A percentile compares a stretch with the other conserved stretches of the same genome.
These are phyloP conservation scores for Cinnamomum micranthum DNA, from an alignment of 164 flowering plant species.

Conservation along the genomic window DNA sequence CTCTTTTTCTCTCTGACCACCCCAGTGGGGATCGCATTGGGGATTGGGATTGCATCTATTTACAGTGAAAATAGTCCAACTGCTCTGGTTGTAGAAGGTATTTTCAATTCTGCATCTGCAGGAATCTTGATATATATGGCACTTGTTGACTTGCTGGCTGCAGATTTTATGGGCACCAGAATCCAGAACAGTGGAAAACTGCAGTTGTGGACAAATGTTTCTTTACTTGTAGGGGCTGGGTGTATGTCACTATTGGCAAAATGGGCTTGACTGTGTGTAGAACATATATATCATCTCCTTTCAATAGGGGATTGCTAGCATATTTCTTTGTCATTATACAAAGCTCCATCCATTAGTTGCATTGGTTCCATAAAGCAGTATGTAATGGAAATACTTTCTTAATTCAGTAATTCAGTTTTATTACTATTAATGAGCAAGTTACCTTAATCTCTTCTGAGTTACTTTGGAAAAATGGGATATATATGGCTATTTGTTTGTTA, in stretches of 20 bases:
- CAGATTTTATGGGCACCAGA: constrained; percentile 36
- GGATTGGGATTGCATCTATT: constrained; percentile 26
- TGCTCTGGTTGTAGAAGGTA: constrained; percentile 38
- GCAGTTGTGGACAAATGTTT: constrained; percentile 19
- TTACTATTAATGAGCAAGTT: not conserved
- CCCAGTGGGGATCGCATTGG: constrained; percentile 41
- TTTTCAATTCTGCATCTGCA: constrained; percentile 38
- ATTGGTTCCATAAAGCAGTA: too few relatives aligned
- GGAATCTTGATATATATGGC: constrained; percentile 49
- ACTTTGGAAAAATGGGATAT: not conserved
- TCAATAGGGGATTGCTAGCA: not conserved
- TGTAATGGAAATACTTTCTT: too few relatives aligned
- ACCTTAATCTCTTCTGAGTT: not conserved
- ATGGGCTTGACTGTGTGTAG: constrained; percentile 9
- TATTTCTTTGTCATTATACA: too few relatives aligned
- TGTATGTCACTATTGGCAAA: constrained; percentile 38
- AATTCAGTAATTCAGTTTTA: too few relatives aligned
- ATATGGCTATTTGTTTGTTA: not conserved
- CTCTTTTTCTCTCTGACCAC: constrained; percentile 42
- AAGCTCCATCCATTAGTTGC: too few relatives aligned
- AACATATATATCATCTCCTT: not conserved
- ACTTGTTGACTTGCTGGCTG: constrained; percentile 39
- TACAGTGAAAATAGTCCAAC: constrained; percentile 35
- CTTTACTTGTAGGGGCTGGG: constrained; percentile 36
- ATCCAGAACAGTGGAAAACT: constrained; percentile 27